Evolutionary conservation across 1,139 yeast species (phyloP).

Genomic region (Magnusiomyces clavatus): DNA sequence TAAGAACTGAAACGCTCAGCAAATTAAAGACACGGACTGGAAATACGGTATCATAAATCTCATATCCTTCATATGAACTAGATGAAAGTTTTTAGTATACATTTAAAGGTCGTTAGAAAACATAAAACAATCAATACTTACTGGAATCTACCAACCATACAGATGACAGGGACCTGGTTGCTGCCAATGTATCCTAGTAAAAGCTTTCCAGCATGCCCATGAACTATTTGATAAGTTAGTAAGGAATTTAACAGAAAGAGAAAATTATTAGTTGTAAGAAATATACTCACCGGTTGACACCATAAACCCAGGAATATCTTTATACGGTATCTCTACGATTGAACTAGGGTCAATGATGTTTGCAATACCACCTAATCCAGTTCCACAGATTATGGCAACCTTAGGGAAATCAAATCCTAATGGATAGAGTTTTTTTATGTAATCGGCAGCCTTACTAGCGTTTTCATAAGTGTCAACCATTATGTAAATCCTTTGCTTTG

Average conservation of each 20-base stretch:
- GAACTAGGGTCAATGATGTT: conserved; percentile 40
- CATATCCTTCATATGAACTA: conserved; percentile 77
- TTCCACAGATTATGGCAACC: conserved; percentile 83
- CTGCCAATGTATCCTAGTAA: conserved; percentile 69
- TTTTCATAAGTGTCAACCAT: conserved; percentile 1
- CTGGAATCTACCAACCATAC: conserved; percentile 91
- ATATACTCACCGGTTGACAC: conserved; percentile 45
- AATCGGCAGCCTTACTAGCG: conserved; percentile 23
- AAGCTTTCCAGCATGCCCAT: conserved; percentile 82
- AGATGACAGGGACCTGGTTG: conserved; percentile 69
- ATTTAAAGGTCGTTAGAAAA: conserved; percentile 5
- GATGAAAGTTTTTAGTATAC: not conserved
- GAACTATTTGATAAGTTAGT: conserved; percentile 36
- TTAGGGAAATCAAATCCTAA: conserved; percentile 29
- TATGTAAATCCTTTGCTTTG: not conserved
- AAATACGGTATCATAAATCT: conserved; percentile 70
- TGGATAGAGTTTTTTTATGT: conserved; percentile 23
- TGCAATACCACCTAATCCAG: conserved; percentile 87
- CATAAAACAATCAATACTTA: conserved; percentile 14
- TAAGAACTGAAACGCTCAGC: conserved; percentile 51
- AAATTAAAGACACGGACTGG: conserved; percentile 71
- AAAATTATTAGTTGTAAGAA: not conserved
- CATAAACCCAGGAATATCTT: conserved; percentile 71
- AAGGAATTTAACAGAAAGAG: no score
- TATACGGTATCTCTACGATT: conserved; percentile 50